Base-by-base conservation (phyloP, 352 stramenopile species). In the Globisporangium lucens region DNA sequence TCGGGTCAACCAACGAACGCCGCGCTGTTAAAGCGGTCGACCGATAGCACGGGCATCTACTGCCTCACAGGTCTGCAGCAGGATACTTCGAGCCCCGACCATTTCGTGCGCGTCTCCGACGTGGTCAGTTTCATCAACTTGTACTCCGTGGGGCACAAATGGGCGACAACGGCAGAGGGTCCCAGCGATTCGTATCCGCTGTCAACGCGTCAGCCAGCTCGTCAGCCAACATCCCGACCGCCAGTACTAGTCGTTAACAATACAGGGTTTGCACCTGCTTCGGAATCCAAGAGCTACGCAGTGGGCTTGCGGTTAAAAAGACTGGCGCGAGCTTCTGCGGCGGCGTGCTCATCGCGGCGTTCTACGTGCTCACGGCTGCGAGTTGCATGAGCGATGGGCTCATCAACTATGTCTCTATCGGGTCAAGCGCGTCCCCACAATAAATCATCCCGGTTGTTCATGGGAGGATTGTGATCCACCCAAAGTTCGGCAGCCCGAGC, bases 361-460 rank as follows among this genome's bases (percentile, higher is more conserved):
- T 36, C 17, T 38, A 57, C 49, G 66, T 71, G n/a, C 51, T 71
- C 29, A 68, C 66, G 0, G 46, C 66, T 2, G 66, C 60, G 4
- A 41, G 51, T 27, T 71, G 60, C 15, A 55, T 67, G 24, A 46
- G 12, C 22, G 57, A 69, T 46, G 43, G 22, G 12, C 4, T 65
- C 6, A 41, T 49, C n/a, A 17, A 24, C 2, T 63, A 43, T 38
- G 53, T 15, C 0, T 27, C 29, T 4, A 22, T 69, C 6, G 43
- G 33, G 5, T 33, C 52, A 5, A 38, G 53, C 29, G 53, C 27
- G 0, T 43, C 13, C 9, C 36, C 36, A 3, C 22, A 24, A n/a
- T 71, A 80, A 51, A 33, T 56, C 17, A 80, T 83, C 56, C 29
- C 47, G 0, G 68, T 83, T n/a, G 61, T 61, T n/a, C 67, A 56